phyloP scores from a whole-genome alignment of 2,329 filamentous ascomycete species.

The Aplosporella prunicola region DNA sequence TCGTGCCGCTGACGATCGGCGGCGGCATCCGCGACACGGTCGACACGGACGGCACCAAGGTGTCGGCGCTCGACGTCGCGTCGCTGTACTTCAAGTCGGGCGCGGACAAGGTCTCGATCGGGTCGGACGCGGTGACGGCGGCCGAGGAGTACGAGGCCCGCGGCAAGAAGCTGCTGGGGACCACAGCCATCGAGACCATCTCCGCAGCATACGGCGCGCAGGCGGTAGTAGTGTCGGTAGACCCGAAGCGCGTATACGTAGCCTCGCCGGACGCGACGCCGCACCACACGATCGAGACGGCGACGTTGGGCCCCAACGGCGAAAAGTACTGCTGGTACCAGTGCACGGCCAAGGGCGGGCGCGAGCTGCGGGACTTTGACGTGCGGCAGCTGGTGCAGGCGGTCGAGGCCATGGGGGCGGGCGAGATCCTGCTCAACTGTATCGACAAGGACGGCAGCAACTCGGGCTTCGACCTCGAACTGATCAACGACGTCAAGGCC shows the following conservation, averaged over 20 bases:
- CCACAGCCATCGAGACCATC: constrained; percentile 91
- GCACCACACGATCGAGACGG: constrained; percentile 67
- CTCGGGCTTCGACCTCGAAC: constrained; percentile 85
- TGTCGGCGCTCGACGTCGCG: constrained; percentile 87
- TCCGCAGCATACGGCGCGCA: constrained; percentile 89
- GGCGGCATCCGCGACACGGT: constrained; percentile 90
- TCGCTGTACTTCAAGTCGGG: constrained; percentile 96
- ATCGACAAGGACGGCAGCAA: constrained; percentile 96
- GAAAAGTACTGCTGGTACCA: constrained; percentile 91
- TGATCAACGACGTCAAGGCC: constrained; percentile 81
- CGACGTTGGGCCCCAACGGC: constrained; percentile 60
- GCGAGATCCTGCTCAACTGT: constrained; percentile 92
- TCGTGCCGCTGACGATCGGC: constrained; percentile 90
- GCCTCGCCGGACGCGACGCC: constrained; percentile 55
- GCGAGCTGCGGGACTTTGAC: constrained; percentile 88
- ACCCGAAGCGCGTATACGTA: constrained; percentile 87
- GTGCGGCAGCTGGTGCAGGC: constrained; percentile 80
- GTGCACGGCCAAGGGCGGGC: constrained; percentile 90
- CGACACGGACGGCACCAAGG: constrained; percentile 74
- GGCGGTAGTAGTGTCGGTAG: constrained; percentile 90
- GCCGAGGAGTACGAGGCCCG: constrained; percentile 80
- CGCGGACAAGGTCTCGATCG: constrained; percentile 95
- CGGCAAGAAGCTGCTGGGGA: constrained; percentile 61
- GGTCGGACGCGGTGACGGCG: constrained; percentile 84
- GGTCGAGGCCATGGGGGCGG: constrained; percentile 90